These are phyloP conservation scores for Phaseolus coccineus DNA, from an alignment of 331 rosid genomes.

Conservation along the genomic window DNA sequence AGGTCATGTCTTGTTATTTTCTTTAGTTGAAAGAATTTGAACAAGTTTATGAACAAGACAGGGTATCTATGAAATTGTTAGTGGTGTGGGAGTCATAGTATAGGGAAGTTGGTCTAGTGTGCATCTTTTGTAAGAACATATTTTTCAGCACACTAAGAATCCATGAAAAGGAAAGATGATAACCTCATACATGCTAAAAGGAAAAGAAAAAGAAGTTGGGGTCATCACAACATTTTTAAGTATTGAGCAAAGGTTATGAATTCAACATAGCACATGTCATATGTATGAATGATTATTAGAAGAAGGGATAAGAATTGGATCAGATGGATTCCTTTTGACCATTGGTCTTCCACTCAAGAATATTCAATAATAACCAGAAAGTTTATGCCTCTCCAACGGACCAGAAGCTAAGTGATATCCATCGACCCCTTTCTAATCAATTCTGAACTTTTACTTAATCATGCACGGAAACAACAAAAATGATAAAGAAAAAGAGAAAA, in stretches of 20 bases:
- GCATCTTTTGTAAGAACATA: conserved; percentile 6
- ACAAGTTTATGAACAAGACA: too few relatives aligned
- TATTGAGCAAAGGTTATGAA: conserved; percentile 20
- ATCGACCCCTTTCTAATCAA: conserved; percentile 45
- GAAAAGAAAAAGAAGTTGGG: not conserved
- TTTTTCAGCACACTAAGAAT: conserved; percentile 25
- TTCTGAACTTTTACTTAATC: conserved; percentile 50
- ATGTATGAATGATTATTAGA: conserved; percentile 17
- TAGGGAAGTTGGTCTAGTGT: not conserved
- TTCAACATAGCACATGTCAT: conserved; percentile 30
- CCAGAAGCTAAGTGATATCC: conserved; percentile 49
- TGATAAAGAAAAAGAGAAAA: conserved; percentile 40
- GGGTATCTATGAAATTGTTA: not conserved
- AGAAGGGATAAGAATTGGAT: conserved; percentile 35
- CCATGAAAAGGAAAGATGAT: conserved; percentile 41
- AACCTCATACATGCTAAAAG: not conserved
- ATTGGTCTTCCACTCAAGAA: conserved; percentile 63
- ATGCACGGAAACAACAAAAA: conserved; percentile 45
- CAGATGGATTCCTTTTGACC: conserved; percentile 50
- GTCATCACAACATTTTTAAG: not conserved
- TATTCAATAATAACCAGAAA: conserved; percentile 41
- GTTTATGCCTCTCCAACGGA: conserved; percentile 44
- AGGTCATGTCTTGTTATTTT: too few relatives aligned
- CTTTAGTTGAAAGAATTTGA: too few relatives aligned
- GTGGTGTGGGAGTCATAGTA: not conserved